Evolutionary conservation across 2,329 filamentous ascomycete genomes (phyloP), one percentile per base, ranked within the genome.

Genomic region (Chaetomiaceae sp.): DNA sequence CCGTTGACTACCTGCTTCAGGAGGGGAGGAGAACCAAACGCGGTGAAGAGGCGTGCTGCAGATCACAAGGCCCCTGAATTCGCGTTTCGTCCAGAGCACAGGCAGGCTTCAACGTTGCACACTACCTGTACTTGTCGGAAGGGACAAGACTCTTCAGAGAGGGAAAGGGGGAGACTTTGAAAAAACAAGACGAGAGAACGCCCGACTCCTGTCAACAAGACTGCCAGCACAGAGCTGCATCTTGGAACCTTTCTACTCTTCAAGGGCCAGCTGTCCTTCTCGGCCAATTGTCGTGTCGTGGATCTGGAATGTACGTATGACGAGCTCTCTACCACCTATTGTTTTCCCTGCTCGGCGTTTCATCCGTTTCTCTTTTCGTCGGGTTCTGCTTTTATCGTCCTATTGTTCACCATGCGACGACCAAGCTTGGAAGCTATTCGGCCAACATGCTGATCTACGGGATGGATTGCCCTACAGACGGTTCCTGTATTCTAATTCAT

Each of bases 211-310:
- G 58, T 58, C 56, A 3, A 52, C 53, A 57, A 72, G 75, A 75
- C 70, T 70, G 73, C 70, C 78, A 81, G 81, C 78, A 83, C 72
- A 83, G 80, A 84, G 81, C 81, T 82, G 81, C 79, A 72, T 83
- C 79, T 81, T 77, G 45, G 36, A 51, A 48, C 54, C 50, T 51
- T 58, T 55, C 51, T 51, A 58, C 71, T 69, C 64, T 66, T 71
- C 72, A 72, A 63, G 60, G 50, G 56, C 56, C 47, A 33, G 23
- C 44, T 38, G 38, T 46, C 29, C 39, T 17, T 52, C 38, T 15
- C 47, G 31, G 54, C 33, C 49, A 42, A 23, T 53, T 22, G 20
- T 56, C 34, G 47, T 47, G 25, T 34, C 20, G 33, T 23, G 43
- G 63, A 64, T n/a, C 63, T 59, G 72, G 75, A 78, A 70, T 81